Evolutionary conservation across 129 eudicot species (phyloP), one percentile per base, ranked within the genome.

Genomic region (Mikania micrantha): DNA sequence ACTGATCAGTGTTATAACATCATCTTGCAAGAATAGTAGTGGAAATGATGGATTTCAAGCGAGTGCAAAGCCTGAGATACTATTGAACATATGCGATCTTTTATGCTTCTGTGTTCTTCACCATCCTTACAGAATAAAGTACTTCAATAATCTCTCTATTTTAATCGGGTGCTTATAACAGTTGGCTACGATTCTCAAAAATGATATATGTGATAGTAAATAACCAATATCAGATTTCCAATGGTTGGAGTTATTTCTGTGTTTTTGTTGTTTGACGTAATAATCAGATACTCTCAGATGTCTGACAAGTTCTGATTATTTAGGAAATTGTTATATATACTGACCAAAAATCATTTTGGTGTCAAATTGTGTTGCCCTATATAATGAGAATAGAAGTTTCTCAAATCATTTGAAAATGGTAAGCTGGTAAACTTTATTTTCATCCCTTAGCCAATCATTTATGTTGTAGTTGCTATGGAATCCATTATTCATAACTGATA

Each of bases 101-200:
- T 79, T 93, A 44, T 88, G 98, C 78, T 93, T 88, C 75, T 93
- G 98, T 41, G 84, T 93, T 72, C 70, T 81, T 81, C 95, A 84
- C 60, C 98, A 93, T 78, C 92, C 92, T 45, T 75, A 64, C 48
- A 84, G 90, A 74, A 88, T 93, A 88, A 93, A 88, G 98, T 93
- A 93, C 81, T 39, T 31, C 47, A 38, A 34, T 61, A 69, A 36
- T 38, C 53, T 44, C 69, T 48, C 35, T 36, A 44, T 67, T 35
- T 61, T 66, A 34, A 61, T 32, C 15, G 47, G 56, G 53, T 44
- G 39, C 21, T 38, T n/a, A n/a, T n/a, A n/a, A n/a, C n/a, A n/a
- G n/a, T n/a, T 45, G 42, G 58, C 45, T 28, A 10, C 29, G 71
- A 25, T 45, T 66, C 27, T 42, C 25, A 27, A 65, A 32, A 65